phyloP scores from a whole-genome alignment of 768 basidiomycete species.

The Amanita thiersii region DNA sequence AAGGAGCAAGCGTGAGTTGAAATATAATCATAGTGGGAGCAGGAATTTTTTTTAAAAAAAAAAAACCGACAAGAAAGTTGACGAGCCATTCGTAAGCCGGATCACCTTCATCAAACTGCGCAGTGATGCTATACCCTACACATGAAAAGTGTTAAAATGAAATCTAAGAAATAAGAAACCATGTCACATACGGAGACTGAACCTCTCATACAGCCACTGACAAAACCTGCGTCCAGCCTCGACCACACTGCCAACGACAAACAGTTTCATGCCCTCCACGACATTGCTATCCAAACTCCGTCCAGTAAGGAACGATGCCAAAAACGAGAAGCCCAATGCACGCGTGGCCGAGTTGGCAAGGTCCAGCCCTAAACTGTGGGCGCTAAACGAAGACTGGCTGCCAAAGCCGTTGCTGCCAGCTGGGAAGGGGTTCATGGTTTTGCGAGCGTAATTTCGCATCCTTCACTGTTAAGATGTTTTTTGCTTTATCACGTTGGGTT shows the following conservation, averaged over 20 bases:
- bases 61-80: slow-evolving; percentile 27
- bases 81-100: slow-evolving; percentile 43
- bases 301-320: slow-evolving; percentile 19
- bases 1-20: not conserved
- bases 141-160: not conserved
- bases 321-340: slow-evolving; percentile 28
- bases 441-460: too few relatives aligned
- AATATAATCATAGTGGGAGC: too few relatives aligned
- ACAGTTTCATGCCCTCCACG: slow-evolving; percentile 20
- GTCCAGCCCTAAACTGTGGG: not conserved
- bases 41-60: not conserved
- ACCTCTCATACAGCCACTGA: slow-evolving; percentile 23
- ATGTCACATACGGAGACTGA: slow-evolving; percentile 26
- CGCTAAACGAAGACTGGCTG: too few relatives aligned
- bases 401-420: too few relatives aligned
- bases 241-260: slow-evolving; percentile 27
- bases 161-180: not conserved
- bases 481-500: too few relatives aligned
- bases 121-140: slow-evolving; percentile 37
- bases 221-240: slow-evolving; percentile 28
- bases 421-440: too few relatives aligned
- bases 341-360: slow-evolving; percentile 12
- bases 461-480: too few relatives aligned
- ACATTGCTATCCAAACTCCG: slow-evolving; percentile 11
- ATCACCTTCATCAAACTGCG: slow-evolving; percentile 37